Evolutionary conservation across 2,329 filamentous ascomycete genomes (phyloP).

Genomic region (Nothomitra cinnamomea): DNA sequence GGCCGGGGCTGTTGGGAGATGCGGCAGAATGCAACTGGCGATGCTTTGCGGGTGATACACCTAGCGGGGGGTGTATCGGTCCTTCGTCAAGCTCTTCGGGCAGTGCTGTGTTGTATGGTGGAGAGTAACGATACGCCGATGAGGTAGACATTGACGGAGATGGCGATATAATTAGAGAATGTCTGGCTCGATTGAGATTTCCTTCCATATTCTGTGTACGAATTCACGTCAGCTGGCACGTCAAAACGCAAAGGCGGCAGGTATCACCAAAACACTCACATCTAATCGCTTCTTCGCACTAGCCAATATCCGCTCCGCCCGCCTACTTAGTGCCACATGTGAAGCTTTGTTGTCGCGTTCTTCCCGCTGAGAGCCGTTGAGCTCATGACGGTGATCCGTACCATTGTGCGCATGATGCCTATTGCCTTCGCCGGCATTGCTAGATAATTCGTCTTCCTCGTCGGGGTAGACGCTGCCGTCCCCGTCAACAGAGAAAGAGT

Average conservation of each 20-base stretch:
- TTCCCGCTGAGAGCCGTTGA: slow-evolving; percentile 38
- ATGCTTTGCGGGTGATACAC: slow-evolving; percentile 5
- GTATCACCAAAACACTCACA: slow-evolving; percentile 33
- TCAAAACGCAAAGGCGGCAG: not conserved
- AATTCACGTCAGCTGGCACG: slow-evolving; percentile 4
- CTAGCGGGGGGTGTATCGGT: not conserved
- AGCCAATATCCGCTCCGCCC: slow-evolving; percentile 78
- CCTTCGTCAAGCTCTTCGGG: not conserved
- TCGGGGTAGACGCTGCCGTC: not conserved
- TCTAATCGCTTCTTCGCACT: slow-evolving; percentile 83
- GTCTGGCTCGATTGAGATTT: slow-evolving; percentile 65
- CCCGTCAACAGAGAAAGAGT: slow-evolving; percentile 1
- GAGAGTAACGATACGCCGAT: slow-evolving; percentile 4
- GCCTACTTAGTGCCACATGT: slow-evolving; percentile 57
- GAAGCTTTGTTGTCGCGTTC: slow-evolving; percentile 23
- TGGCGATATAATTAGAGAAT: slow-evolving; percentile 40
- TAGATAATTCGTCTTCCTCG: slow-evolving; percentile 13
- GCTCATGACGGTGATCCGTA: slow-evolving; percentile 24
- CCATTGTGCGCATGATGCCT: slow-evolving; percentile 17
- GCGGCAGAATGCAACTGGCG: slow-evolving; percentile 14
- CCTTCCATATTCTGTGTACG: slow-evolving; percentile 69
- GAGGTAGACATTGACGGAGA: slow-evolving; percentile 30
- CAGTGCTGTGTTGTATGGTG: not conserved
- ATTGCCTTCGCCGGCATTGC: not conserved
- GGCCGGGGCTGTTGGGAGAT: slow-evolving; percentile 18